Evolutionary conservation across 192 early-diverging fungal species (phyloP), one percentile per base, ranked within the genome.

Genomic region (Coemansia guatemalensis): DNA sequence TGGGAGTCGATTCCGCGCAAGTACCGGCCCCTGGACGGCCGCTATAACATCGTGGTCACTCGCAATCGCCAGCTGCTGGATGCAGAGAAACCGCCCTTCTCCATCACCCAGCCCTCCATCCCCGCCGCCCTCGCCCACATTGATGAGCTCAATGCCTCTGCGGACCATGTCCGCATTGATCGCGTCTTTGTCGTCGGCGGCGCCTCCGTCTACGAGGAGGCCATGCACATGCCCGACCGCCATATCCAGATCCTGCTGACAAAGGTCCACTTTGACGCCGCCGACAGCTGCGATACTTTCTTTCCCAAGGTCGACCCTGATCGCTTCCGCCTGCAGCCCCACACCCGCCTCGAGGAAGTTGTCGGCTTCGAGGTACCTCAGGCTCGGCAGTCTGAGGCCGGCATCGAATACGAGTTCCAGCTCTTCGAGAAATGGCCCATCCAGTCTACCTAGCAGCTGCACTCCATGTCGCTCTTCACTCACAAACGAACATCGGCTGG

Each of bases 1-100:
- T 99, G 95, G 95, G 92, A 95, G 65, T 92, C 90, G 4, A 92
- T 99, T 49, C 97, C 97, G 3, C 49, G 54, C 6, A 88, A 86
- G 54, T 93, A 88, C 65, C 79, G 90, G 47, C 97, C 97, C 8
- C 75, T 99, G n/a, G 59, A 64, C 9, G 61, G 78, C 48, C 83
- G 97, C 51, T 75, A 92, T 58, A 99, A 97, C 78, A 81, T 99
- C 29, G 88, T 99, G 8, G 62, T 99, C 21, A 89, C 93, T 29
- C 65, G 89, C 58, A 83, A 87, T 67, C 60, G 70, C 0, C 58
- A 82, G 27, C 84, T 85, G 56, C 65, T 86, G 12, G 71, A 70
- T 71, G 53, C 58, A 22, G 78, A 60, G 24, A 20, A 47, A 4
- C 32, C 54, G 20, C 62, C 55, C 20, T 41, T 60, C 23, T 44